phyloP scores from a whole-genome alignment of 768 basidiomycete species.

The Calocera cornea region DNA sequence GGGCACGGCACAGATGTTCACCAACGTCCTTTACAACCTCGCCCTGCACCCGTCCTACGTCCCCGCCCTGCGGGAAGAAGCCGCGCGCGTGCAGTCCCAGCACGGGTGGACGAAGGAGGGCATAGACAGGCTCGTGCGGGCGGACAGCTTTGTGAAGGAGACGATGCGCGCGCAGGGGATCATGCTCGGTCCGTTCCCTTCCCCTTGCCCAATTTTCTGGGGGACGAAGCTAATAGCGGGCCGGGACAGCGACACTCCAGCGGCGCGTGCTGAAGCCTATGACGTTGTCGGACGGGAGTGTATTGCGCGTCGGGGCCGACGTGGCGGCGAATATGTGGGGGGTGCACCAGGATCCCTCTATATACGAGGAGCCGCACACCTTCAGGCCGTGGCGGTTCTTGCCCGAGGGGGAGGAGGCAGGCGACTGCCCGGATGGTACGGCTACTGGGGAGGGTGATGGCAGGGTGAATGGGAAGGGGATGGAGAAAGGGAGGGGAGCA shows the following conservation, averaged over 20 bases:
- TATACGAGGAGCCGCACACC: constrained; percentile 24
- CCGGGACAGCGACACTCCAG: too few relatives aligned
- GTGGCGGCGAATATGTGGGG: constrained; percentile 22
- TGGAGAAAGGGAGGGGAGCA: too few relatives aligned
- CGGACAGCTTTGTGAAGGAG: constrained; percentile 15
- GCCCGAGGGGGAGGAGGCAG: neutral
- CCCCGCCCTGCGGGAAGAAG: neutral
- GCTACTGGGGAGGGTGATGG: too few relatives aligned
- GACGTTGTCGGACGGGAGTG: constrained; percentile 31
- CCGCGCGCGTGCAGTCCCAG: neutral
- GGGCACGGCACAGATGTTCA: constrained; percentile 2
- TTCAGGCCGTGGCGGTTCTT: constrained; percentile 14
- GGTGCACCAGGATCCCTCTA: constrained; percentile 29
- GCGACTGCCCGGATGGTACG: neutral
- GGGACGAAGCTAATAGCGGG: too few relatives aligned
- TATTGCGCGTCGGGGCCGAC: constrained; percentile 29
- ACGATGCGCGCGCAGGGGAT: constrained; percentile 1
- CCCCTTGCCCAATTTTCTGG: too few relatives aligned
- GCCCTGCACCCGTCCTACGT: neutral
- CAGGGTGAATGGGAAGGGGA: too few relatives aligned
- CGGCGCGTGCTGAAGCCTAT: neutral
- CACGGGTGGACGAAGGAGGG: constrained; percentile 7
- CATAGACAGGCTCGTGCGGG: constrained; percentile 21
- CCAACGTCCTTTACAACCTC: neutral
- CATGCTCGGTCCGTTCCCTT: neutral